These are phyloP conservation scores for Biscogniauxia sp. DNA, from an alignment of 2,329 filamentous ascomycete genomes.

Conservation along the genomic window DNA sequence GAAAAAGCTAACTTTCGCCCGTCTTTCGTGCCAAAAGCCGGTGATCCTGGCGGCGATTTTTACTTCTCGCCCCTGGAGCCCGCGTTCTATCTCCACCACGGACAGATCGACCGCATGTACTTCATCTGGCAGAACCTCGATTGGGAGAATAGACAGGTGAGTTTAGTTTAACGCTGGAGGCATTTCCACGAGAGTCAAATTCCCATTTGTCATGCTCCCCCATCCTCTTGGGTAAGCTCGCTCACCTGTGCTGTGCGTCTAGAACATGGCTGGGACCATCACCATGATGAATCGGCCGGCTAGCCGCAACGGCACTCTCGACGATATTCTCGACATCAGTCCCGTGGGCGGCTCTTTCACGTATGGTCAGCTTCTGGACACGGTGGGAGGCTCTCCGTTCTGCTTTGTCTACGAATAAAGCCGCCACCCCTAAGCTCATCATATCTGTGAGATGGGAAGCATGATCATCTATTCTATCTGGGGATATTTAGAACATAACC, in stretches of 20 bases:
- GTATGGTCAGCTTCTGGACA: slow-evolving; percentile 39
- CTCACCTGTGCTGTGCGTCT: slow-evolving; percentile 13
- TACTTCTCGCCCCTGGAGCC: slow-evolving; percentile 44
- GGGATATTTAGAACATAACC: neutral
- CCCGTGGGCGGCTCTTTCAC: slow-evolving; percentile 23
- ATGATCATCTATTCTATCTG: neutral
- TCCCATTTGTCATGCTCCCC: neutral
- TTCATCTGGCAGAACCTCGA: slow-evolving; percentile 50
- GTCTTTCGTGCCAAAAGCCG: slow-evolving; percentile 29
- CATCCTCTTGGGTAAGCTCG: neutral
- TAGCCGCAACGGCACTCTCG: slow-evolving; percentile 41
- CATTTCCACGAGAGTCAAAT: neutral
- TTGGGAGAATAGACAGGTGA: slow-evolving; percentile 36
- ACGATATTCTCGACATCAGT: slow-evolving; percentile 33
- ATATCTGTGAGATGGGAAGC: too few relatives aligned
- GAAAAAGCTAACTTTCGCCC: slow-evolving; percentile 1
- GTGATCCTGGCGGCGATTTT: slow-evolving; percentile 46
- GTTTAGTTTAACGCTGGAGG: slow-evolving; percentile 2
- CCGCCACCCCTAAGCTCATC: too few relatives aligned
- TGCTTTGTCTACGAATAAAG: slow-evolving; percentile 44
- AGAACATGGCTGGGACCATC: slow-evolving; percentile 40
- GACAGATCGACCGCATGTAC: slow-evolving; percentile 45
- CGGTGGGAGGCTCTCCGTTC: slow-evolving; percentile 39
- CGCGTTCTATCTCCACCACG: slow-evolving; percentile 46
- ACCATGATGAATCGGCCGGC: slow-evolving; percentile 41